phyloP scores from a whole-genome alignment of 1,284 basidiomycete genomes.

The Afroboletus lepidellus region DNA sequence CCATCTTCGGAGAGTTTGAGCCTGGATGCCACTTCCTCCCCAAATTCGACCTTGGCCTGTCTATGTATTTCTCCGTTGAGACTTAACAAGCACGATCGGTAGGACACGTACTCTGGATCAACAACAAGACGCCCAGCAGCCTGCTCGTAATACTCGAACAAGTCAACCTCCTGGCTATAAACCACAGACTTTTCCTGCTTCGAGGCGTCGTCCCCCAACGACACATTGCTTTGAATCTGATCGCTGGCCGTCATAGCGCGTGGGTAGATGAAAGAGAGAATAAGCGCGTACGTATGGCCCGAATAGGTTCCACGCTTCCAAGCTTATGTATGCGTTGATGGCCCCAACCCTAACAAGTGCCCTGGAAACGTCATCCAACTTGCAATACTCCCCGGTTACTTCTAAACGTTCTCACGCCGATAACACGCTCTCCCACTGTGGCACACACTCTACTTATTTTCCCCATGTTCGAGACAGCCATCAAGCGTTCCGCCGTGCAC shows the following conservation, averaged over 20 bases:
- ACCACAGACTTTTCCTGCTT: not conserved
- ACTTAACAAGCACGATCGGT: not conserved
- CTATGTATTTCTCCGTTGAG: slow-evolving; percentile 33
- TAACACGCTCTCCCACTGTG: not conserved
- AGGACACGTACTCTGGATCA: slow-evolving; percentile 51
- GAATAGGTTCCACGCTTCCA: not conserved
- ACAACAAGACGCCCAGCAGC: slow-evolving; percentile 60
- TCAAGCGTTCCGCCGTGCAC: not conserved
- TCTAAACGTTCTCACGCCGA: not conserved
- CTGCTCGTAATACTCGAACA: slow-evolving; percentile 51
- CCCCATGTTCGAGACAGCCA: not conserved
- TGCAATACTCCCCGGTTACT: no score
- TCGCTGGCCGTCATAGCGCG: not conserved
- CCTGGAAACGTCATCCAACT: not conserved
- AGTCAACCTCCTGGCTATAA: slow-evolving; percentile 35
- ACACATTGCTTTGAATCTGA: not conserved
- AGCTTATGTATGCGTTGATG: not conserved
- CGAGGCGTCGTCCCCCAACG: not conserved
- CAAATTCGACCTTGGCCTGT: slow-evolving; percentile 53
- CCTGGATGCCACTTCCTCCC: slow-evolving; percentile 42
- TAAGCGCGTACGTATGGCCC: not conserved
- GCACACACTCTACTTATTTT: not conserved
- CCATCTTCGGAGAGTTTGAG: slow-evolving; percentile 52
- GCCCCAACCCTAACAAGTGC: not conserved
- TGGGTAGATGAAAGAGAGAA: not conserved